A percentile compares a stretch with the other conserved stretches of the same genome.
Conservation (phyloP, 108 stramenopile genomes). For the Cylindrotheca closterium region DNA sequence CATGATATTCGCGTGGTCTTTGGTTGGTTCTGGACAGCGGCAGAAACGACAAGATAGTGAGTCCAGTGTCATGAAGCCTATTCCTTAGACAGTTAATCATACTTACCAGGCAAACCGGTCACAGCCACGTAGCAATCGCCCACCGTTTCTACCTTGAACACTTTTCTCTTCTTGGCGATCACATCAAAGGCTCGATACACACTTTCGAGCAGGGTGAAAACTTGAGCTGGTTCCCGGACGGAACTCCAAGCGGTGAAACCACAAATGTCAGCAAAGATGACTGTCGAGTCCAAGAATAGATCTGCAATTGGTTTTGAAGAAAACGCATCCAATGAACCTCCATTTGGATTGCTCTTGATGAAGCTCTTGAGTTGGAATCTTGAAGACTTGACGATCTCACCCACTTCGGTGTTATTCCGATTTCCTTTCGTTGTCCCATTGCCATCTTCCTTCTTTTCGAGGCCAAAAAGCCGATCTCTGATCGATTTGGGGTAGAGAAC, state of each 20-base stretch:
- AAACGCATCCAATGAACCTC: background rate
- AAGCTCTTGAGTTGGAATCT: constrained; percentile 17
- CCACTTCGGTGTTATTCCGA: background rate
- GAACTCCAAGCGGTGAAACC: constrained; percentile 53
- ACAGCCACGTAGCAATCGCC: constrained; percentile 64
- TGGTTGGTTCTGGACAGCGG: constrained; percentile 21
- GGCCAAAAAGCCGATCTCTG: constrained; percentile 47
- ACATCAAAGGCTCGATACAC: constrained; percentile 57
- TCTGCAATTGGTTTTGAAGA: constrained; percentile 67
- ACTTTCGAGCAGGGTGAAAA: constrained; percentile 53
- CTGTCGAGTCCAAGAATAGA: constrained; percentile 58
- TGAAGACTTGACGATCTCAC: constrained; percentile 6
- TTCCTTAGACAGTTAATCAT: no score
- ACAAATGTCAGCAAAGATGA: constrained; percentile 64
- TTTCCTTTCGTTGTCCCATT: background rate
- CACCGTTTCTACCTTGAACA: constrained; percentile 51
- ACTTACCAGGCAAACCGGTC: constrained; percentile 41
- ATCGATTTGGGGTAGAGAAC: constrained; percentile 49
- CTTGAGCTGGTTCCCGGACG: constrained; percentile 41
- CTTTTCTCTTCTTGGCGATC: constrained; percentile 35
- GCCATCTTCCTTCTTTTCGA: background rate
- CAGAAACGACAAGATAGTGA: no score
- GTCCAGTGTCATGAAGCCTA: no score
- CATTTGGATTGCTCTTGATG: background rate
- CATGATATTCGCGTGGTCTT: constrained; percentile 54